Percentiles rank a stretch among this genome's conserved stretches.
Evolutionary conservation across 164 flowering plant genomes (phyloP).

Genomic region (Aristolochia contorta): DNA sequence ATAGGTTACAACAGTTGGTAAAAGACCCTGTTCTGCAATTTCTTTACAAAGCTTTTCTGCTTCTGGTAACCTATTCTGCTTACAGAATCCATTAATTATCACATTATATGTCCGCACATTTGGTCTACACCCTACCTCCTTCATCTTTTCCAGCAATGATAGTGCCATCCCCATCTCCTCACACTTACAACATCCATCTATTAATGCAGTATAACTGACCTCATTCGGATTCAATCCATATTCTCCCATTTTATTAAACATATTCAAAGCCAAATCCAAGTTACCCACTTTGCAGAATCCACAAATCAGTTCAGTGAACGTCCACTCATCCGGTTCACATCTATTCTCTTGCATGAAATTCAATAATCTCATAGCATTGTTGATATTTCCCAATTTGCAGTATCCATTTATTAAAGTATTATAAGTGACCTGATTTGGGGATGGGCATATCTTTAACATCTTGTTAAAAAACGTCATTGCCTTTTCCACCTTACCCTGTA

Average conservation of each 20-base stretch:
- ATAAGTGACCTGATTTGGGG: slow-evolving; percentile 55
- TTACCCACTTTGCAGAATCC: slow-evolving; percentile 58
- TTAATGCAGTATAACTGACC: slow-evolving; percentile 46
- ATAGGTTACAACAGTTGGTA: slow-evolving; percentile 65
- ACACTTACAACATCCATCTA: slow-evolving; percentile 63
- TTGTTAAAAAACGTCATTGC: slow-evolving; percentile 54
- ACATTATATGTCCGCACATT: slow-evolving; percentile 55
- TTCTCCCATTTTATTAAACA: slow-evolving; percentile 43
- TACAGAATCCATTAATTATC: slow-evolving; percentile 47
- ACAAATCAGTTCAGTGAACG: slow-evolving; percentile 57
- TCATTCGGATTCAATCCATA: slow-evolving; percentile 44
- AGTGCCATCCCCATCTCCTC: slow-evolving; percentile 48
- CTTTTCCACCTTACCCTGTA: slow-evolving; percentile 28
- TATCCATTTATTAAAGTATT: slow-evolving; percentile 66
- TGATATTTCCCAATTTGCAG: slow-evolving; percentile 30
- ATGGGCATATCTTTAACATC: slow-evolving; percentile 60
- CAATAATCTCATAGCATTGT: slow-evolving; percentile 53
- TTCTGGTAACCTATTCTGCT: slow-evolving; percentile 32
- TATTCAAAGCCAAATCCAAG: slow-evolving; percentile 33
- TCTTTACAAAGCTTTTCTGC: slow-evolving; percentile 26
- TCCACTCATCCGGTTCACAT: slow-evolving; percentile 66
- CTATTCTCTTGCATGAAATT: slow-evolving; percentile 58
- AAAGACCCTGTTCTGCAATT: slow-evolving; percentile 44
- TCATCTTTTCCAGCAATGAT: slow-evolving; percentile 45
- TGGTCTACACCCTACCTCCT: slow-evolving; percentile 33